Base-by-base conservation (phyloP, 2,329 filamentous ascomycete species). In the Cryphonectria parasitica region DNA sequence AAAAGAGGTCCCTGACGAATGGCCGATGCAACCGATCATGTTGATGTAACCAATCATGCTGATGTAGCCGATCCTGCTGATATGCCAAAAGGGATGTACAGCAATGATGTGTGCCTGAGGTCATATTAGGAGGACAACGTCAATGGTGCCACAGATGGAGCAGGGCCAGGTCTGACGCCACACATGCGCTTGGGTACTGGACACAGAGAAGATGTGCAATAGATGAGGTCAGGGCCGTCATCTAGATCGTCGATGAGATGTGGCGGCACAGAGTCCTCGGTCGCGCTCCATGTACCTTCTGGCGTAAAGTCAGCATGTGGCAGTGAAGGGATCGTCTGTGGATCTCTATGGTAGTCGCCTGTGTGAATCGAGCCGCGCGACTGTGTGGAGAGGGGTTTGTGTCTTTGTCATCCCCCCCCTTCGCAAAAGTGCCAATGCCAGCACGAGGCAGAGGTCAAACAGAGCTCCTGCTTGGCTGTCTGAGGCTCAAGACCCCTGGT, bases 11-110 rank as follows among this genome's bases (percentile, higher is more conserved):
- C 43, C 10, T 66, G n/a, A 36, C 31, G 28, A 10, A 39, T 25
- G 54, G n/a, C 36, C 69, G 69, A 71, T 69, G 69, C 62, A 71
- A 69, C 69, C 62, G 61, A 43, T 28, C 36, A n/a, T 39, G 34
- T 3, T 31, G 22, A 39, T 39, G 10, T 39, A 39, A 39, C 36
- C 36, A 11, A 39, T 39, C 36, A n/a, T 39, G 34, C 15, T 31
- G 22, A 39, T 39, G 36, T 39, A 39, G 11, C 36, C 36, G 36
- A 39, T 39, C 36, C 10, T 25, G 19, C 3, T 34, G 22, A 39
- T 25, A 5, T 8, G 61, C 36, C 10, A 13, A 22, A 60, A 34
- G 25, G 13, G 28, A 34, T 7, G 19, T 10, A 39, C 60, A 8
- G 60, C 25, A 58, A 31, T 58, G 54, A 58, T 19, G 54, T 58